Base-by-base conservation (phyloP, 768 basidiomycete genomes). In the Collybia nuda region DNA sequence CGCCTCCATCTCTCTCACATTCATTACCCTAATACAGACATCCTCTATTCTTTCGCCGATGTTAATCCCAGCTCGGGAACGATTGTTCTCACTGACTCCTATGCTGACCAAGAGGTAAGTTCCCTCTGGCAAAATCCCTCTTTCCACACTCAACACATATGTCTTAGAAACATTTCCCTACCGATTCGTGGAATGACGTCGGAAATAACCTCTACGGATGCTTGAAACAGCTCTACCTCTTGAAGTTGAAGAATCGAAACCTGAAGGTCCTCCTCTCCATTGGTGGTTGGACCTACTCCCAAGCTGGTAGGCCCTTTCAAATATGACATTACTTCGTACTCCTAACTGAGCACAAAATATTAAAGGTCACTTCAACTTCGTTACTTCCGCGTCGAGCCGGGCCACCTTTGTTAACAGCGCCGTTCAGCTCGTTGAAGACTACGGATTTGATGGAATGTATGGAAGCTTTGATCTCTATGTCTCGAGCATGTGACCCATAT, bases 131-230 rank as follows among this genome's bases (percentile, higher is more conserved):
- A 6, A 37, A 12, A 12, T n/a, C n/a, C 15, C n/a, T 15, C 28
- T 15, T 6, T 18, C 51, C 56, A 14, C 38, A 48, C 40, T 48
- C 19, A 59, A 66, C 56, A 29, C 55, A 45, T 35, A 22, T 22
- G 14, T 15, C 39, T 5, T 56, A 88, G 85, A 86, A 86, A 81
- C 85, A 82, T 56, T 88, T 77, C 69, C 71, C 85, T 0, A 76
- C 77, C 2, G 90, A 92, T 59, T 81, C 81, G 9, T 90, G 87
- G 90, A 71, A 73, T 56, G 88, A 90, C 17, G 53, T 71, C 1
- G 90, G 89, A 17, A 89, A 83, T 64, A 91, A 92, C 58, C 68
- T 92, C 5, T 93, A 90, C 54, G 90, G 89, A 0, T 85, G 83
- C 64, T 67, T 93, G 59, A 92, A 92, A 70, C 90, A 92, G 62